Evolutionary conservation across 1,284 basidiomycete genomes (phyloP).

Genomic region (Boletus semigastroideus): DNA sequence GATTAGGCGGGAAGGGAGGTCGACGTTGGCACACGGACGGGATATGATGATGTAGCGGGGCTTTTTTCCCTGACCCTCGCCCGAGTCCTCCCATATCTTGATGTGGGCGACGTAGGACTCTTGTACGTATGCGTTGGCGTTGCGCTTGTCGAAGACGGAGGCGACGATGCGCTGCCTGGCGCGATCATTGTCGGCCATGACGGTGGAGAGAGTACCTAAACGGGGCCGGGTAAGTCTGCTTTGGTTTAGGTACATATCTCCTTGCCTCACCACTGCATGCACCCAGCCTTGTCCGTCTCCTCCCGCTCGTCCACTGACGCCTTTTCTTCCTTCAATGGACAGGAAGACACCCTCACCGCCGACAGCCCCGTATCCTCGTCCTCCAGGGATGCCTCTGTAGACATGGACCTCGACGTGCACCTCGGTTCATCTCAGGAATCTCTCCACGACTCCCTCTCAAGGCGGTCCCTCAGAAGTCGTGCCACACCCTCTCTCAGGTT

Average conservation of each 20-base stretch:
- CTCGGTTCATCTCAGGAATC: slow-evolving; percentile 31
- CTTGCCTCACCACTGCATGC: slow-evolving; percentile 1
- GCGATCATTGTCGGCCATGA: slow-evolving; percentile 57
- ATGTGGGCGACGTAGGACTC: slow-evolving; percentile 84
- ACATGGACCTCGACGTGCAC: slow-evolving; percentile 29
- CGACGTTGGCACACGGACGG: slow-evolving; percentile 54
- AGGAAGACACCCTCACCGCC: slow-evolving; percentile 28
- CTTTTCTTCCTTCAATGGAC: slow-evolving; percentile 32
- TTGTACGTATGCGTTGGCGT: slow-evolving; percentile 58
- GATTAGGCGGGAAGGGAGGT: background rate
- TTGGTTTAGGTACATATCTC: slow-evolving; percentile 13
- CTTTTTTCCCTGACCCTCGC: slow-evolving; percentile 69
- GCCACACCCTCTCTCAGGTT: slow-evolving; percentile 24
- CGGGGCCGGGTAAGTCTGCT: slow-evolving; percentile 1
- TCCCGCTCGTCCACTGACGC: slow-evolving; percentile 28
- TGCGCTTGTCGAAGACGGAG: slow-evolving; percentile 79
- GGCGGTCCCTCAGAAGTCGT: slow-evolving; percentile 30
- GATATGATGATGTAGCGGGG: slow-evolving; percentile 86
- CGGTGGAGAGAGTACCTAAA: slow-evolving; percentile 5
- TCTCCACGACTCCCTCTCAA: slow-evolving; percentile 21
- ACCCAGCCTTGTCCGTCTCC: slow-evolving; percentile 21
- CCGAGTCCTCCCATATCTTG: slow-evolving; percentile 86
- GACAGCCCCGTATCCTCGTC: slow-evolving; percentile 33
- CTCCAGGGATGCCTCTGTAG: slow-evolving; percentile 35
- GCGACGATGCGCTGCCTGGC: slow-evolving; percentile 70